Evolutionary conservation across 305 asterid genomes (phyloP).

Genomic region (Ilex paraguariensis): DNA sequence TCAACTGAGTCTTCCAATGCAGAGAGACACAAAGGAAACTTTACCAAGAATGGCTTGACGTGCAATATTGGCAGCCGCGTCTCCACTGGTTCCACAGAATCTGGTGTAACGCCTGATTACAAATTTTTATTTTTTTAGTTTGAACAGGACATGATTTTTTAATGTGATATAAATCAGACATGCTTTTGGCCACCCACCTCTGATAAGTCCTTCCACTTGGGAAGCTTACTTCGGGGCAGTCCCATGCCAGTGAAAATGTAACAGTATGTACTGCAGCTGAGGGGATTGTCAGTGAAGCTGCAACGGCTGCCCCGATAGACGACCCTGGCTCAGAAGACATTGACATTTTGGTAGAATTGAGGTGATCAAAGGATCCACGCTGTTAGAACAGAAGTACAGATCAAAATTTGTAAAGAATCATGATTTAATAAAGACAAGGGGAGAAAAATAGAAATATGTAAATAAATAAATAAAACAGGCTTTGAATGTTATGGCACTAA

Average conservation of each 20-base stretch:
- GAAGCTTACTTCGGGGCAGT: slow-evolving; percentile 81
- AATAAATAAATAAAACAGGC: slow-evolving; percentile 2
- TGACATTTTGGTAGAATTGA: slow-evolving; percentile 55
- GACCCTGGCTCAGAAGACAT: slow-evolving; percentile 80
- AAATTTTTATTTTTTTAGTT: slow-evolving; percentile 19
- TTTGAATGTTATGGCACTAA: background rate
- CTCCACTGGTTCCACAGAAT: slow-evolving; percentile 66
- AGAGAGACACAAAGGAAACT: slow-evolving; percentile 8
- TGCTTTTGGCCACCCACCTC: slow-evolving; percentile 47
- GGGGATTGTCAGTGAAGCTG: slow-evolving; percentile 80
- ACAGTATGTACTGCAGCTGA: slow-evolving; percentile 53
- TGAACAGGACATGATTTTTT: slow-evolving; percentile 8
- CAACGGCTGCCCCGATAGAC: slow-evolving; percentile 80
- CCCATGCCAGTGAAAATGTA: slow-evolving; percentile 88
- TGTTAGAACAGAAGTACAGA: slow-evolving; percentile 28
- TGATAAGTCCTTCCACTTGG: slow-evolving; percentile 78
- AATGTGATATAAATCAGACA: slow-evolving; percentile 5
- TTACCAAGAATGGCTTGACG: slow-evolving; percentile 84
- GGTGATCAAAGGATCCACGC: slow-evolving; percentile 90
- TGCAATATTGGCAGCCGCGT: slow-evolving; percentile 71
- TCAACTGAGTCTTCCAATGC: background rate
- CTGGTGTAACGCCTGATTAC: slow-evolving; percentile 77
- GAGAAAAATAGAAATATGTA: background rate
- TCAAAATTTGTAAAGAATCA: slow-evolving; percentile 28
- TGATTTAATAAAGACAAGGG: slow-evolving; percentile 10